Conservation (phyloP, 139 green algal genomes). For the Chlorella sp. region DNA sequence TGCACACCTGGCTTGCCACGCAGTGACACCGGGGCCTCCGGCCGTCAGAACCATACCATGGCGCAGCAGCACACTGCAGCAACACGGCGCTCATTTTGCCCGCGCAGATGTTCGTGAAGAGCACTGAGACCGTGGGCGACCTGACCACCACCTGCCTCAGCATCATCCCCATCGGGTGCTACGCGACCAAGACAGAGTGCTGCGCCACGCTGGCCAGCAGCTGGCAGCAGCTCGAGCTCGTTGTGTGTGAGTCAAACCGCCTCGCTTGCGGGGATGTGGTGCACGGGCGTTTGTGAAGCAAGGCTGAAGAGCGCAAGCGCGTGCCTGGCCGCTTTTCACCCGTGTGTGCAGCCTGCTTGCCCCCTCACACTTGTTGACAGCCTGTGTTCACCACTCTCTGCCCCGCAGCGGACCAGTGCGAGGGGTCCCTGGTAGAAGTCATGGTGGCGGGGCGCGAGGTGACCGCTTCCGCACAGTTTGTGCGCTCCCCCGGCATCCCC, state of each 20-base stretch:
- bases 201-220: background rate
- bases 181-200: slow-evolving; percentile 9
- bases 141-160: slow-evolving; percentile 8
- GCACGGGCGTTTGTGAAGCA: too few relatives aligned
- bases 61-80: too few relatives aligned
- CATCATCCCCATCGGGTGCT: background rate
- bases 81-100: too few relatives aligned
- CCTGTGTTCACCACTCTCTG: too few relatives aligned
- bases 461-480: background rate
- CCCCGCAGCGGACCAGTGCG: background rate
- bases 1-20: too few relatives aligned
- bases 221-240: background rate
- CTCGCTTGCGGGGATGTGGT: too few relatives aligned
- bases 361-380: background rate
- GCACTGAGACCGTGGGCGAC: background rate
- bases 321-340: background rate
- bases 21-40: too few relatives aligned
- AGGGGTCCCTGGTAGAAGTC: background rate
- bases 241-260: too few relatives aligned
- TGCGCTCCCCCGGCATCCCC: background rate
- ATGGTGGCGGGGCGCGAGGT: background rate
- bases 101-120: slow-evolving; percentile 3
- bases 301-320: too few relatives aligned
- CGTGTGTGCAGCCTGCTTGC: background rate
- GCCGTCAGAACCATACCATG: too few relatives aligned